Percentiles rank a stretch among this genome's conserved stretches.
Conservation (phyloP, 257 asterid species). For the Apocynum venetum region DNA sequence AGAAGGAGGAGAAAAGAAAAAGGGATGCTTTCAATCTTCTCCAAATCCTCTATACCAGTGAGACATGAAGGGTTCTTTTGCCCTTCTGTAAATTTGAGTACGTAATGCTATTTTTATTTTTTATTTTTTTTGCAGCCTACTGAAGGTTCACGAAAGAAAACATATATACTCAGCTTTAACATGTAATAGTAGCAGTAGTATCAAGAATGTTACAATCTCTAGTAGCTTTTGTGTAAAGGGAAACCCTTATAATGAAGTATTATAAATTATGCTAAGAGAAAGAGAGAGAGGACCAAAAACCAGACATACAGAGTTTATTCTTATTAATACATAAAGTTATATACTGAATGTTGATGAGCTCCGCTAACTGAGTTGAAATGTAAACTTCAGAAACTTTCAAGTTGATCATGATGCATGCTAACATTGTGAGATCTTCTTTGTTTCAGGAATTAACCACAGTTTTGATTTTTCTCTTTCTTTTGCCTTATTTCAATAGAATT, state of each 20-base stretch:
- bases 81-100: slow-evolving; percentile 5
- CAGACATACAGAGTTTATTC: neutral
- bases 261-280: too few relatives aligned
- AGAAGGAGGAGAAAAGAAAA: neutral
- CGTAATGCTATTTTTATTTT: neutral
- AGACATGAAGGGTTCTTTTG: neutral
- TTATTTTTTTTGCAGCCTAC: neutral
- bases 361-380: too few relatives aligned
- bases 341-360: neutral
- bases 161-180: neutral
- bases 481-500: neutral
- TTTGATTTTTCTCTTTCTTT: neutral
- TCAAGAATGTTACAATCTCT: neutral
- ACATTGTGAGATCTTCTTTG: too few relatives aligned
- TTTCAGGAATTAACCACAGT: neutral
- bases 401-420: too few relatives aligned
- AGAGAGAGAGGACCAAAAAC: neutral
- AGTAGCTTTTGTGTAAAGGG: neutral
- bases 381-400: too few relatives aligned
- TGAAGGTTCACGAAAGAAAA: neutral
- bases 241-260: too few relatives aligned
- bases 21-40: neutral
- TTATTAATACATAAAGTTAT: neutral
- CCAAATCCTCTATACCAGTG: neutral
- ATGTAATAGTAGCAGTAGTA: neutral